Percentiles rank a stretch among this genome's conserved stretches.
Evolutionary conservation across 2,329 filamentous ascomycete species (phyloP).

Genomic region (Fusarium sambucinum): DNA sequence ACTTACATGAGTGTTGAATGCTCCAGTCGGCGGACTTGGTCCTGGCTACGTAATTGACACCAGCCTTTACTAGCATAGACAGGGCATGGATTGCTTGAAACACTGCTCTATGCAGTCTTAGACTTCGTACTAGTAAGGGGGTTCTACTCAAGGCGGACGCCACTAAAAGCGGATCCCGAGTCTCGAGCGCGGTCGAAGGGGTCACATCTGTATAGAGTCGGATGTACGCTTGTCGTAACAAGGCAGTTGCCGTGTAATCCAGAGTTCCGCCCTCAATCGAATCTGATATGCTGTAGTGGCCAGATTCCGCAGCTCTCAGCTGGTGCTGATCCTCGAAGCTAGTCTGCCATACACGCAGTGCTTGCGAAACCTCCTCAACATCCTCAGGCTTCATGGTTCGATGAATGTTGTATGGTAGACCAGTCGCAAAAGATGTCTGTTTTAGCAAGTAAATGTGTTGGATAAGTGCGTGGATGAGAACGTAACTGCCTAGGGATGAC

Average conservation of each 20-base stretch:
- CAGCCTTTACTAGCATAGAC: conserved; percentile 73
- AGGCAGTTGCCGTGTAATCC: conserved; percentile 74
- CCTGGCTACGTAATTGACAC: conserved; percentile 71
- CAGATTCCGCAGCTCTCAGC: conserved; percentile 62
- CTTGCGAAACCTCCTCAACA: conserved; percentile 67
- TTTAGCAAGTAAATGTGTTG: conserved; percentile 79
- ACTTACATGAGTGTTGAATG: conserved; percentile 71
- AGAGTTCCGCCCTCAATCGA: conserved; percentile 69
- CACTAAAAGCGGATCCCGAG: conserved; percentile 71
- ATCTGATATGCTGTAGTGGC: conserved; percentile 61
- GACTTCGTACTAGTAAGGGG: conserved; percentile 68
- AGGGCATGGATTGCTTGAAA: conserved; percentile 77
- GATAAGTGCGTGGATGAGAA: conserved; percentile 77
- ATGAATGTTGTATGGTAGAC: conserved; percentile 63
- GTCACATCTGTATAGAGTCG: conserved; percentile 74
- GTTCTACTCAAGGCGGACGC: conserved; percentile 70
- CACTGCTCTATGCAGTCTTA: conserved; percentile 72
- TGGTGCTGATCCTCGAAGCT: conserved; percentile 69
- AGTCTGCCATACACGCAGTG: conserved; percentile 68
- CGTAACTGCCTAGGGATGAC: conserved; percentile 75
- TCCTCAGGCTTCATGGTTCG: conserved; percentile 66
- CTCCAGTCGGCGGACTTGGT: conserved; percentile 73
- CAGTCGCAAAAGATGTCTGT: conserved; percentile 67
- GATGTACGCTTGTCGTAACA: conserved; percentile 72
- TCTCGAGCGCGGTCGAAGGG: conserved; percentile 72